phyloP scores from a whole-genome alignment of 805 yeast species.

The Scheffersomyces spartinae region DNA sequence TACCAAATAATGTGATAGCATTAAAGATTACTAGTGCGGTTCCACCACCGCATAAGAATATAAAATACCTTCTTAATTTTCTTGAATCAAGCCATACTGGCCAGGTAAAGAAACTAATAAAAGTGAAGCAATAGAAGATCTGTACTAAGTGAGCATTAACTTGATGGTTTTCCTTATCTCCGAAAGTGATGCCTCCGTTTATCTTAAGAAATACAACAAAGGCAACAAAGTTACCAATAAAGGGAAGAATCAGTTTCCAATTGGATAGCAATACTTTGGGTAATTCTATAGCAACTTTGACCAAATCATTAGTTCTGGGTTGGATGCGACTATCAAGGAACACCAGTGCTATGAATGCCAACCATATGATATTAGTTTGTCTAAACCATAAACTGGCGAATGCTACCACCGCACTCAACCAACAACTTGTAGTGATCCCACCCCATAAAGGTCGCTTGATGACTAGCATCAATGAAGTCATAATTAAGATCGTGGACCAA shows the following conservation, averaged over 20 bases:
- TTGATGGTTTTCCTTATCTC: slow-evolving; percentile 81
- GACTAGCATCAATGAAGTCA: slow-evolving; percentile 41
- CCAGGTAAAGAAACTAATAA: slow-evolving; percentile 50
- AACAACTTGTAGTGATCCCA: slow-evolving; percentile 9
- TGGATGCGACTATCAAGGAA: slow-evolving; percentile 39
- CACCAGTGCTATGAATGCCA: slow-evolving; percentile 44
- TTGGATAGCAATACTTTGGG: slow-evolving; percentile 7
- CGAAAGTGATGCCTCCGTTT: slow-evolving; percentile 83
- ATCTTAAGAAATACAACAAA: slow-evolving; percentile 47
- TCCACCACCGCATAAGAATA: slow-evolving; percentile 13
- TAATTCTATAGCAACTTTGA: slow-evolving; percentile 6
- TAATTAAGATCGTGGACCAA: slow-evolving; percentile 71
- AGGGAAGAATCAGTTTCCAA: slow-evolving; percentile 34
- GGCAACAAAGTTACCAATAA: slow-evolving; percentile 32
- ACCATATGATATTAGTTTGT: slow-evolving; percentile 91
- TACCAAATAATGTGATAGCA: slow-evolving; percentile 8
- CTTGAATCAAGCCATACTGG: slow-evolving; percentile 59
- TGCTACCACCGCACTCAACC: slow-evolving; percentile 42
- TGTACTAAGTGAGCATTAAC: slow-evolving; percentile 68
- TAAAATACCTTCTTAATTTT: slow-evolving; percentile 29
- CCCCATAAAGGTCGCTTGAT: slow-evolving; percentile 13
- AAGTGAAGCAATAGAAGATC: slow-evolving; percentile 63
- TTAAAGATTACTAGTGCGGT: slow-evolving; percentile 4
- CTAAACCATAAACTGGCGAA: slow-evolving; percentile 62
- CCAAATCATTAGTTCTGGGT: slow-evolving; percentile 1